Conservation (phyloP, 345 rosid genomes). For the Euphorbia lathyris region DNA sequence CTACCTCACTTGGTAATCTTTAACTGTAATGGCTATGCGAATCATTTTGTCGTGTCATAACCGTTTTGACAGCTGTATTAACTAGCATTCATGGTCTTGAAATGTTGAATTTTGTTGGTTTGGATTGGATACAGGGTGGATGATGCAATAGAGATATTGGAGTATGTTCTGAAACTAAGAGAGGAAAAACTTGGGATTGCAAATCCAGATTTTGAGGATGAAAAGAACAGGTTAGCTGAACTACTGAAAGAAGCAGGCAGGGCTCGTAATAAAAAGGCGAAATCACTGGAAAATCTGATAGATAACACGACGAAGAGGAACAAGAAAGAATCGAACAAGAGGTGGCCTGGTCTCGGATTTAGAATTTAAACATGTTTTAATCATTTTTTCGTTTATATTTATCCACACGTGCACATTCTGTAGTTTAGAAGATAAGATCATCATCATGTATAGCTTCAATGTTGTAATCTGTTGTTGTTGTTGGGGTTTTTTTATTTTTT, state of each 20-base stretch:
- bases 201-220: constrained; percentile 95
- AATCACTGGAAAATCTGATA: constrained; percentile 87
- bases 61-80: too few relatives aligned
- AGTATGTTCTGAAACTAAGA: constrained; percentile 80
- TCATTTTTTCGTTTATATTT: constrained; percentile 11
- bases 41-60: too few relatives aligned
- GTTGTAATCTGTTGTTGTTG: constrained; percentile 34
- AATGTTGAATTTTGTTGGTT: not conserved
- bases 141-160: constrained; percentile 95
- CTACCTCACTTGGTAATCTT: too few relatives aligned
- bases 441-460: constrained; percentile 51
- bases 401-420: constrained; percentile 36
- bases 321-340: constrained; percentile 71
- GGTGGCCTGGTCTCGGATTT: constrained; percentile 93
- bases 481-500: not conserved
- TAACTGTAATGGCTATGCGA: too few relatives aligned
- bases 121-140: constrained; percentile 57
- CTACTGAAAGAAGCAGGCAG: constrained; percentile 97
- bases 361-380: constrained; percentile 42
- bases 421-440: constrained; percentile 52
- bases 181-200: constrained; percentile 98
- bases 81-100: not conserved
- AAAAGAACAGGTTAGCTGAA: constrained; percentile 86
- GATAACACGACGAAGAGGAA: constrained; percentile 74
- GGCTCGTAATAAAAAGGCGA: constrained; percentile 78